Evolutionary conservation across 192 early-diverging fungal genomes (phyloP).

Genomic region (Linnemannia zychae): DNA sequence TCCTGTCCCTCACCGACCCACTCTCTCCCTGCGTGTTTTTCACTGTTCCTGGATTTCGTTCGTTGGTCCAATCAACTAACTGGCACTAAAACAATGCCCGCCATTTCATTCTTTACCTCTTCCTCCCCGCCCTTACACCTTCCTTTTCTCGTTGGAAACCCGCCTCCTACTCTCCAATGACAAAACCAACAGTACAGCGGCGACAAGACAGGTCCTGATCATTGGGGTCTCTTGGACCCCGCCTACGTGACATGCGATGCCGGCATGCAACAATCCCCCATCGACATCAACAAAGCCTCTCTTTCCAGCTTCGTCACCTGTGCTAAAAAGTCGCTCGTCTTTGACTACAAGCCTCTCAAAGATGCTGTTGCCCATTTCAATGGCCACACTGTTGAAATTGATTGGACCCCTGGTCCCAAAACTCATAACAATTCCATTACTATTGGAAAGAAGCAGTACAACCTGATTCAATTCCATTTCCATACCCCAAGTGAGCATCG

Average conservation of each 20-base stretch:
- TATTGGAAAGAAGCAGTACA: conserved; percentile 50
- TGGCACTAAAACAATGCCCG: neutral
- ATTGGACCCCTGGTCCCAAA: conserved; percentile 5
- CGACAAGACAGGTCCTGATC: neutral
- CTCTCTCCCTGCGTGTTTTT: neutral
- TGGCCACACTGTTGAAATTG: conserved; percentile 61
- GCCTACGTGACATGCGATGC: conserved; percentile 27
- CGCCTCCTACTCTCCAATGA: neutral
- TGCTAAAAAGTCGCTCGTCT: conserved; percentile 2
- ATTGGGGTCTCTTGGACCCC: conserved; percentile 45
- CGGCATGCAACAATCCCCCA: conserved; percentile 65
- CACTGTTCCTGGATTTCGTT: neutral
- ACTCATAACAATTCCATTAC: conserved; percentile 22
- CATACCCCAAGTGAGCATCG: conserved; percentile 75
- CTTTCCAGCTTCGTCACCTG: neutral
- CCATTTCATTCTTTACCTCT: neutral
- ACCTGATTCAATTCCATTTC: conserved; percentile 70
- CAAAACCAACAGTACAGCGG: conserved; percentile 5
- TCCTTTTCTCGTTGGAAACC: neutral
- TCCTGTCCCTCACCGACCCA: neutral
- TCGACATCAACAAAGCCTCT: conserved; percentile 46
- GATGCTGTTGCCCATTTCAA: conserved; percentile 47
- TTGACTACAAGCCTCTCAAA: conserved; percentile 14
- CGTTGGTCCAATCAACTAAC: neutral
- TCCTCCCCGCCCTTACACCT: neutral